Evolutionary conservation across 139 green algal species (phyloP).

Genomic region (Diplosphaera chodatii): DNA sequence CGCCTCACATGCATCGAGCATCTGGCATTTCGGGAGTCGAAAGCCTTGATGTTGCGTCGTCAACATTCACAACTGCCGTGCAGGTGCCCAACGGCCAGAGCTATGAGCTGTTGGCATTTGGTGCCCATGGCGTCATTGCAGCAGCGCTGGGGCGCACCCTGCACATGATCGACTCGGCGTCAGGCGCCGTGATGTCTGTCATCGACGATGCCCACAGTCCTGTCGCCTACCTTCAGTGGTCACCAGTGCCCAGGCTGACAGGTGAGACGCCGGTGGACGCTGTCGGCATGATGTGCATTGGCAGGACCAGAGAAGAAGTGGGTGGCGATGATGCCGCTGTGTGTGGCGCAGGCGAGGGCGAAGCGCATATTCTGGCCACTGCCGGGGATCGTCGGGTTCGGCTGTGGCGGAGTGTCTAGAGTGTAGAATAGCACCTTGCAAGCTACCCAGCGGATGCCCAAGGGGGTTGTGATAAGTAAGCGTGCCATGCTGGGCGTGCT

Average conservation of each 20-base stretch:
- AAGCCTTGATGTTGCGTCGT: too few relatives aligned
- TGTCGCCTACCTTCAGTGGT: conserved; percentile 27
- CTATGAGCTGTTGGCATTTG: conserved; percentile 23
- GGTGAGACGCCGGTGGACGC: neutral
- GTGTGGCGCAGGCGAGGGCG: too few relatives aligned
- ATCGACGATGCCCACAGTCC: conserved; percentile 27
- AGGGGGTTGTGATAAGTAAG: too few relatives aligned
- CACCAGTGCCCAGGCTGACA: neutral
- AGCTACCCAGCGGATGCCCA: too few relatives aligned
- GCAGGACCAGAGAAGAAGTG: too few relatives aligned
- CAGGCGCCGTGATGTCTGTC: conserved; percentile 14
- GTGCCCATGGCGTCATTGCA: conserved; percentile 17
- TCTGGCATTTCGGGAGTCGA: too few relatives aligned
- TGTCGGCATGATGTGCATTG: too few relatives aligned
- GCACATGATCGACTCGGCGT: conserved; percentile 23
- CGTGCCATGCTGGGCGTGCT: too few relatives aligned
- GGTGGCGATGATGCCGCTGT: neutral
- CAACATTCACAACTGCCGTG: too few relatives aligned
- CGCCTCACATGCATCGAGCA: too few relatives aligned
- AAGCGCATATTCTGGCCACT: neutral
- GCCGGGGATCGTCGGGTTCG: neutral
- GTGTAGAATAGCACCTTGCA: too few relatives aligned
- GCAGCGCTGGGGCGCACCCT: conserved; percentile 13
- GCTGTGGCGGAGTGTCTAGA: neutral
- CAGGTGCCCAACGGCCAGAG: conserved; percentile 16